Conservation (phyloP, 2,329 filamentous ascomycete species). For the Aspergillus clavatus region DNA sequence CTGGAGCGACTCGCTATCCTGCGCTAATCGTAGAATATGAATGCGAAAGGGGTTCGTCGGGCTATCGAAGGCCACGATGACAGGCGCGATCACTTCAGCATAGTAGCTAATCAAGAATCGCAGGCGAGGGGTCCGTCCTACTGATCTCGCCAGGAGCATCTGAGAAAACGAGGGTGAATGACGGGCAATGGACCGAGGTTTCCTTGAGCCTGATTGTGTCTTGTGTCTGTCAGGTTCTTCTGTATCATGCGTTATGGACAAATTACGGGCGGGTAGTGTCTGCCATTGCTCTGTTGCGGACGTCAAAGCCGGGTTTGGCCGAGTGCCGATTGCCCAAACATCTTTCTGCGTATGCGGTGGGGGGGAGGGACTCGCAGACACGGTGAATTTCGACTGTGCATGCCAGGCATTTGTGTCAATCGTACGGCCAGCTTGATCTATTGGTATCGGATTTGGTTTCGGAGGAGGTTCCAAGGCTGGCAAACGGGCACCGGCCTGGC, state of each 20-base stretch:
- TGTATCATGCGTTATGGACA: background rate
- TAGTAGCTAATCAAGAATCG: slow-evolving; percentile 92
- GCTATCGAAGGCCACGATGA: slow-evolving; percentile 85
- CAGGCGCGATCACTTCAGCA: slow-evolving; percentile 83
- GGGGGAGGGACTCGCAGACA: no score
- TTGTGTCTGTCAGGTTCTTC: slow-evolving; percentile 3
- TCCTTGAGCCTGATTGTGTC: background rate
- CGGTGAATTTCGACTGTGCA: no score
- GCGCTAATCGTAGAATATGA: slow-evolving; percentile 73
- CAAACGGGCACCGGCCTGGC: no score
- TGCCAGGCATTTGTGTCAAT: no score
- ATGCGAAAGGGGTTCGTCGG: slow-evolving; percentile 80
- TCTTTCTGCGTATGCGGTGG: background rate
- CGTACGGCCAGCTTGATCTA: no score
- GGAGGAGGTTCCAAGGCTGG: no score
- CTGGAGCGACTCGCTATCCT: slow-evolving; percentile 75
- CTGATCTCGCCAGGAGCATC: slow-evolving; percentile 42
- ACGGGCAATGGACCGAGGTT: slow-evolving; percentile 15
- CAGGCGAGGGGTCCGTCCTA: slow-evolving; percentile 67
- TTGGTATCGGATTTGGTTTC: no score
- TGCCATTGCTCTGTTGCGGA: background rate
- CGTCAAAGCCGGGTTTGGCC: background rate
- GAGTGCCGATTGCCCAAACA: background rate
- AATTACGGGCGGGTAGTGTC: background rate
- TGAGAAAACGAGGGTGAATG: slow-evolving; percentile 33